Base-by-base conservation (phyloP, 2,329 filamentous ascomycete genomes). In the Nemania sp. region DNA sequence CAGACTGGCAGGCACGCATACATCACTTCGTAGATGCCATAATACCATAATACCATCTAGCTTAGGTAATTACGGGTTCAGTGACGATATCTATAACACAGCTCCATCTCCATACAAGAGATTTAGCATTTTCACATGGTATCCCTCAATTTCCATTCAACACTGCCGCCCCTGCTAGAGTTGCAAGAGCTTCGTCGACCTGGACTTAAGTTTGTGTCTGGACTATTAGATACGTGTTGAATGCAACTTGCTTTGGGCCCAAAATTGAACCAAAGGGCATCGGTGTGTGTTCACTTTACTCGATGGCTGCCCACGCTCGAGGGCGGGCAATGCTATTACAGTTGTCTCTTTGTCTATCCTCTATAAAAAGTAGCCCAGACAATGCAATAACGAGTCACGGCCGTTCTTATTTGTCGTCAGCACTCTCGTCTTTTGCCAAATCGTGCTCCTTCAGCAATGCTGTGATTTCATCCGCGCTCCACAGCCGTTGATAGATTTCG, bases 401-500 rank as follows among this genome's bases (percentile, higher is more conserved):
- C 36, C 42, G n/a, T n/a, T 34, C 34, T 57, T 78, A 85, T 70
- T 83, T 83, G 61, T 86, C 86, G 69, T 91, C 86, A 12, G 83
- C 73, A 61, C 84, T 84, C 70, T 93, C 89, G 62, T 86, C 83
- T 81, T 96, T 97, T 57, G 91, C 93, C 72, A 99, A 76, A 65
- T 93, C 93, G 68, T 99, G 92, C 80, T 97, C 91, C 81, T 92
- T 96, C 68, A 99, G 79, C 73, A 99, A 79, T 45, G 88, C 86
- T 71, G 91, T 93, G 68, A 99, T 99, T 80, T 97, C 94, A 63
- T 99, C 93, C 39, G 92, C 93, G 66, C 86, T 89, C 94, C 94
- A 99, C 59, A 99, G 82, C 72, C 96, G 90, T 76, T 99, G 94
- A 79, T 97, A 99, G 75, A 99, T 93, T 79, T 93, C 94, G 68